Percentiles rank a stretch among this genome's conserved stretches.
These are phyloP conservation scores for Chamaecrista fasciculata DNA, from an alignment of 306 rosid species.

Conservation along the genomic window DNA sequence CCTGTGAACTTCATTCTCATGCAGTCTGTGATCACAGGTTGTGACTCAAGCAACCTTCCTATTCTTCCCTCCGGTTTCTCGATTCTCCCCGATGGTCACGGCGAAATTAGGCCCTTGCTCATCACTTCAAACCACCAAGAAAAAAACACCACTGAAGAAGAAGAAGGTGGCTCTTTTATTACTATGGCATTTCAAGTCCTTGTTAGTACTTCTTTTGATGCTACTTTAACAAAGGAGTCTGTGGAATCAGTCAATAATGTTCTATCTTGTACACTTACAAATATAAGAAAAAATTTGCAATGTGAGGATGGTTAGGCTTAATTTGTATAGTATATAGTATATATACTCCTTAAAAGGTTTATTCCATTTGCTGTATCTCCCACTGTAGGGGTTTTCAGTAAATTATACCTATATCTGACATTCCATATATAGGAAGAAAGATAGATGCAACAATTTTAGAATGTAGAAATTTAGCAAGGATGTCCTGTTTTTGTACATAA, in stretches of 20 bases:
- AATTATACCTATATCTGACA: conserved; percentile 27
- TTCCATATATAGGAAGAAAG: conserved; percentile 24
- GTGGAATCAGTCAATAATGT: conserved; percentile 72
- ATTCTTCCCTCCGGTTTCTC: conserved; percentile 86
- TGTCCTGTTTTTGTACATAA: conserved; percentile 32
- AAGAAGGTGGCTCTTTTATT: conserved; percentile 75
- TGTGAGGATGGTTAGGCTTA: conserved; percentile 86
- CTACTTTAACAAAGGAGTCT: conserved; percentile 72
- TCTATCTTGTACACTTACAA: conserved; percentile 68
- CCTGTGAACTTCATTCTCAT: conserved; percentile 69
- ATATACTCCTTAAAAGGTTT: no score
- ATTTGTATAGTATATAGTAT: no score
- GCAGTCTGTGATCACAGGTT: conserved; percentile 88
- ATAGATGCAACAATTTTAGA: conserved; percentile 9
- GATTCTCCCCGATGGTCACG: conserved; percentile 77
- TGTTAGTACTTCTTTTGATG: conserved; percentile 71
- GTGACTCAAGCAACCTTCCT: conserved; percentile 73
- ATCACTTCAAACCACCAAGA: conserved; percentile 71
- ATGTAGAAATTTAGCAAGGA: conserved; percentile 22
- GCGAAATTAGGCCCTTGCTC: conserved; percentile 61
- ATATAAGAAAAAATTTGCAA: conserved; percentile 74
- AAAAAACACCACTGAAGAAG: conserved; percentile 27
- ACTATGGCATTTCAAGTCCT: conserved; percentile 80
- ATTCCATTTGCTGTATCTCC: conserved; percentile 32
- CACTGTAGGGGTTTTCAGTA: conserved; percentile 22